Conservation (phyloP, 768 basidiomycete species). For the Zangia roseola region DNA sequence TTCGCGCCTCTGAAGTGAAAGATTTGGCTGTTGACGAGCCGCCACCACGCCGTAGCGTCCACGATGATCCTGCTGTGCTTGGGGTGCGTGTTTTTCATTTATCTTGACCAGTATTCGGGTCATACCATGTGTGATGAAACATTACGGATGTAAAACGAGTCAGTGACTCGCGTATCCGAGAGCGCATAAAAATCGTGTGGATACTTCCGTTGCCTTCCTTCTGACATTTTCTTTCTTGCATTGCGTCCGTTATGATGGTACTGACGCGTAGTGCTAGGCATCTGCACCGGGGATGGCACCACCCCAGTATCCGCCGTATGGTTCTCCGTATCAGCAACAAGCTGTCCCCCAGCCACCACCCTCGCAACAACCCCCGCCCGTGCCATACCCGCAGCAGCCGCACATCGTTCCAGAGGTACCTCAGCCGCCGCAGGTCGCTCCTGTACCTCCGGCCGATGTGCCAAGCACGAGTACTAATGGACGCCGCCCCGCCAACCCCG, state of each 20-base stretch:
- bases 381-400: constrained; percentile 27
- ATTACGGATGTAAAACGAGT: constrained; percentile 47
- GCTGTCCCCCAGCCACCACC: constrained; percentile 31
- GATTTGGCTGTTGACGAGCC: constrained; percentile 84
- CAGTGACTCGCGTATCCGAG: constrained; percentile 37
- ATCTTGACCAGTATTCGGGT: neutral
- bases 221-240: constrained; percentile 29
- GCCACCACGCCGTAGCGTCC: constrained; percentile 56
- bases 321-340: constrained; percentile 32
- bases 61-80: constrained; percentile 83
- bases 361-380: constrained; percentile 30
- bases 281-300: constrained; percentile 44
- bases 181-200: constrained; percentile 48
- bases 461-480: constrained; percentile 26
- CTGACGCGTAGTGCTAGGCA: constrained; percentile 37
- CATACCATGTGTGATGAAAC: constrained; percentile 36
- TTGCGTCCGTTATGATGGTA: neutral
- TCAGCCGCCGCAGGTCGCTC: constrained; percentile 14
- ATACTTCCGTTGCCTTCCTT: constrained; percentile 63
- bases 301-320: constrained; percentile 30
- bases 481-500: constrained; percentile 44
- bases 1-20: constrained; percentile 87
- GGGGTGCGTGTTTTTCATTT: constrained; percentile 52
- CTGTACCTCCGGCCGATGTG: constrained; percentile 24
- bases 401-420: constrained; percentile 28